Base-by-base conservation (phyloP, 306 rosid species). In the Lotus japonicus region DNA sequence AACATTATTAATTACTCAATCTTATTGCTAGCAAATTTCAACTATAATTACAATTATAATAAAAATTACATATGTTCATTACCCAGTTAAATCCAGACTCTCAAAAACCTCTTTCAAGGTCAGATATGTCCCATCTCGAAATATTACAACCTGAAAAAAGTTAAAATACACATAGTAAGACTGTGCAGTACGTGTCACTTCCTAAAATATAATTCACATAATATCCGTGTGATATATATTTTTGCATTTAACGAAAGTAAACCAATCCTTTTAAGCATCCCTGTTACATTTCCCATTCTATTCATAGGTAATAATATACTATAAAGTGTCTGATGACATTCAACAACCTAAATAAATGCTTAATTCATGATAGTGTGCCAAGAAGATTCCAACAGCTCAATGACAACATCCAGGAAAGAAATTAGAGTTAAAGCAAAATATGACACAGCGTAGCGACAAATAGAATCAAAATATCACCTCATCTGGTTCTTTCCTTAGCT, bases 121-220 rank as follows among this genome's bases (percentile, higher is more conserved):
- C 89, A 95, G 82, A 88, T 95, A 95, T 51, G 99, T 95, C 45
- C 97, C 99, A 79, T 95, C 99, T 82, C 97, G 92, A 89, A 95
- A 95, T 78, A 95, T 95, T 53, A 95, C 99, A 81, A 95, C 99
- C 99, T 90, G 80, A 66, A 74, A 9, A 73, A 63, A 62, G 70
- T 52, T 78, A 4, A 73, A 28, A 51, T 55, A 64, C 57, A 46
- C 49, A 59, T 31, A 31, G 36, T 31, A 31, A 38, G 59, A 80
- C 55, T 46, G 35, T 46, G 2, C 75, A 54, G 39, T 38, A 18
- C 64, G 64, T 36, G 57, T 67, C 45, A 33, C 36, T 82, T 42
- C 15, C 26, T 15, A 53, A 54, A 42, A 31, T 41, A 58, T 18
- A 45, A 35, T 56, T 56, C 18, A 57, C 7, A 60, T 14, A 19